These are phyloP conservation scores for Ophiosphaerella korrae DNA, from an alignment of 2,329 filamentous ascomycete species.

Conservation along the genomic window DNA sequence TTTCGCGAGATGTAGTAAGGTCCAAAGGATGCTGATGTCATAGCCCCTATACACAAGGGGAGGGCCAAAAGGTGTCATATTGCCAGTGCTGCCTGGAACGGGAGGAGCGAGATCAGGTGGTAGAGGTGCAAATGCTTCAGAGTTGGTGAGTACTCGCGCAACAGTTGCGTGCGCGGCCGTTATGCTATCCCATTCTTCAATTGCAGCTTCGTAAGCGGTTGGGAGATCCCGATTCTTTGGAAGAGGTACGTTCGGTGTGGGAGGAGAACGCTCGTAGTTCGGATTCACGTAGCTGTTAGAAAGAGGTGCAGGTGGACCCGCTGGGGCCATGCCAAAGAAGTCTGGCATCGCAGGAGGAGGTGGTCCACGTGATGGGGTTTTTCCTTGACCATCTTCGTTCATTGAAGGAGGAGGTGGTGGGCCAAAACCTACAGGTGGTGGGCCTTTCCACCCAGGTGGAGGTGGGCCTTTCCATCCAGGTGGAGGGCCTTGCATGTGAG, in stretches of 20 bases:
- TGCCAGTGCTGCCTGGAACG: constrained; percentile 45
- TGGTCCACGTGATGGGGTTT: constrained; percentile 15
- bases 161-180: constrained; percentile 72
- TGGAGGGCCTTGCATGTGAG: constrained; percentile 33
- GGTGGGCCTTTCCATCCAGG: constrained; percentile 25
- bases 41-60: constrained; percentile 83
- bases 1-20: constrained; percentile 82
- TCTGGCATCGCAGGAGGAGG: constrained; percentile 45
- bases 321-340: constrained; percentile 59
- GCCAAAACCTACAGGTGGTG: constrained; percentile 9
- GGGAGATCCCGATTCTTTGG: constrained; percentile 59
- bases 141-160: constrained; percentile 61
- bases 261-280: constrained; percentile 22
- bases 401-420: background rate
- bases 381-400: background rate
- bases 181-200: constrained; percentile 80
- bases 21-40: constrained; percentile 86
- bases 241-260: constrained; percentile 18
- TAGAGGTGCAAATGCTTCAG: constrained; percentile 76
- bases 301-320: constrained; percentile 48
- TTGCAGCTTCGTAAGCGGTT: constrained; percentile 68
- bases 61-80: constrained; percentile 76
- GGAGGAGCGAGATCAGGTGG: constrained; percentile 68
- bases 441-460: constrained; percentile 22
- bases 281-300: constrained; percentile 49